Evolutionary conservation across 805 yeast genomes (phyloP), one percentile per base, ranked within the genome.

Genomic region (Hanseniaspora nectarophila): DNA sequence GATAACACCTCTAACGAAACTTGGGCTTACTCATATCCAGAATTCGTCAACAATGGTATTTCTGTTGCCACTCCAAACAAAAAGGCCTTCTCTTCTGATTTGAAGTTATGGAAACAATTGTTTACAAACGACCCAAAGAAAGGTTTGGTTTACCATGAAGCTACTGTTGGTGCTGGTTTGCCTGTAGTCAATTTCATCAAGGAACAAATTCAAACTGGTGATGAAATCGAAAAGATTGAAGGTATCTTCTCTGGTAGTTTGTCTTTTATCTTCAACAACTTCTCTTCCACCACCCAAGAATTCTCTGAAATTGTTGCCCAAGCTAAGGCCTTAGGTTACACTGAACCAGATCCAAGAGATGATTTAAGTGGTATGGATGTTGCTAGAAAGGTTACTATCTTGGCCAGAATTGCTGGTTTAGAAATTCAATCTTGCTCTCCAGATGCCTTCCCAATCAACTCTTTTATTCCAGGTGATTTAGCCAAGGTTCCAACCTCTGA

Each of bases 301-400:
- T 92, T 89, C 67, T 87, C 97, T 24, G 95, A 88, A 52, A 81
- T 92, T 47, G 97, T 92, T 54, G 73, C 76, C 57, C 80, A 80
- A 45, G 98, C 99, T 50, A 90, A 90, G 70, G 70, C 80, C 49
- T 73, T 87, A 58, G 99, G 99, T 48, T 92, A 87, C 76, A 90
- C 97, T 39, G 98, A 92, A 71, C 99, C 99, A 46, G 99, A 92
- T 68, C 98, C 99, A 68, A 82, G 99, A 71, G 99, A 92, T 67
- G 99, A 92, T 66, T 78, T 92, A 68, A 92, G 90, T 68, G 99
- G 99, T 51, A 76, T 92, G 66, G 99, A 92, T 65, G 96, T 92
- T 56, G 99, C 99, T 42, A 83, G 99, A 76, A 92, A 92, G 69
- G 96, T 92, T 29, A 88, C 98, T 24, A 92, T 92, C 58, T 77